phyloP scores from a whole-genome alignment of 1,284 basidiomycete species.

The Salmacisia buchloeana region DNA sequence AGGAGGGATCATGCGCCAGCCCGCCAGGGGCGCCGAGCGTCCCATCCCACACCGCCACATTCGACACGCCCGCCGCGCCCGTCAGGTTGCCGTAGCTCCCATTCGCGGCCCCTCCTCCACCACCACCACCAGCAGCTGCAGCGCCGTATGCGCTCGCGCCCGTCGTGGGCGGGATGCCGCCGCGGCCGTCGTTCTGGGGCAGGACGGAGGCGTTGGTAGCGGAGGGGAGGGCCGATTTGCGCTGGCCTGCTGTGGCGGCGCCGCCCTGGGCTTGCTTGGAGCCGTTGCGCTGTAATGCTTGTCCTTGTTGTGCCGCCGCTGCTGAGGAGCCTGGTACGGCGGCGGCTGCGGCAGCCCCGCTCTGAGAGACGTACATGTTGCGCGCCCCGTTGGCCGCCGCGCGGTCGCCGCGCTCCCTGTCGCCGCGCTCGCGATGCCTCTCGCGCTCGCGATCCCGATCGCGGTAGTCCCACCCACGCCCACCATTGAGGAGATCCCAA shows the following conservation, averaged over 20 bases:
- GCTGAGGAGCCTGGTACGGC: conserved; percentile 14
- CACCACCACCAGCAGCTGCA: conserved; percentile 11
- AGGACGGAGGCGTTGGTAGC: neutral
- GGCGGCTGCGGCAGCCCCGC: conserved; percentile 22
- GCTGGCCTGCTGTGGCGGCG: too few species aligned
- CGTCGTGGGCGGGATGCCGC: neutral
- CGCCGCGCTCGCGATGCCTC: conserved; percentile 31
- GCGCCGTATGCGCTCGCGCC: conserved; percentile 4
- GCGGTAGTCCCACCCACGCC: conserved; percentile 78
- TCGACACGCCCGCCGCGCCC: conserved; percentile 35
- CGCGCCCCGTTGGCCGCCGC: neutral
- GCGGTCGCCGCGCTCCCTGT: neutral
- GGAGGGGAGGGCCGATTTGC: conserved; percentile 34
- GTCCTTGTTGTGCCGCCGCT: conserved; percentile 19
- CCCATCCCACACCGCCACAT: conserved; percentile 43
- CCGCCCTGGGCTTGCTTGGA: conserved; percentile 40
- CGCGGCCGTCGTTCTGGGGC: neutral
- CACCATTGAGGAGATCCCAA: conserved; percentile 82
- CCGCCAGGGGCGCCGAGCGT: conserved; percentile 33
- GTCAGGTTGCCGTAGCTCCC: conserved; percentile 24
- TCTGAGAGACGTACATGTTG: conserved; percentile 11
- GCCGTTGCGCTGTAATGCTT: conserved; percentile 26
- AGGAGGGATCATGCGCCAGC: conserved; percentile 20
- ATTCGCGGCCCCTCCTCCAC: conserved; percentile 29
- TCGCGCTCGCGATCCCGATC: conserved; percentile 46